phyloP scores from a whole-genome alignment of 176 grass and related monocot species.

The Oryza brachyantha region DNA sequence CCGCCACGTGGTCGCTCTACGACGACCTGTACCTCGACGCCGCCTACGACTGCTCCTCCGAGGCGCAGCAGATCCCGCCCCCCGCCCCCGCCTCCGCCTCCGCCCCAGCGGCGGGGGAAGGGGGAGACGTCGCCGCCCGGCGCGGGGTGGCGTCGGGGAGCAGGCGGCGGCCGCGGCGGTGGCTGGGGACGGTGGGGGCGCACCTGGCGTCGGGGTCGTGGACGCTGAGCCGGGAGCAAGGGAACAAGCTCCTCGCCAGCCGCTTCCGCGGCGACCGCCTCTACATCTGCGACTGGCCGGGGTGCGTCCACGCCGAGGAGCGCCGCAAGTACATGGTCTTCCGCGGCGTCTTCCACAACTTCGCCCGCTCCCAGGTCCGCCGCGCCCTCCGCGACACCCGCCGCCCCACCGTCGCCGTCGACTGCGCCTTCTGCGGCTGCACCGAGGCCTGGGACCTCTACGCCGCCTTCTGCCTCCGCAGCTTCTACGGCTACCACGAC shows the following conservation, averaged over 20 bases:
- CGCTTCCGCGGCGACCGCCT: constrained; percentile 81
- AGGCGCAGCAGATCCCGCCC: constrained; percentile 30
- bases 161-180: constrained; percentile 13
- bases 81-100: background rate
- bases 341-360: constrained; percentile 83
- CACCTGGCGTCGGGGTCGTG: constrained; percentile 76
- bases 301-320: constrained; percentile 79
- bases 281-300: constrained; percentile 94
- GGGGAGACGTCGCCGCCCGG: background rate
- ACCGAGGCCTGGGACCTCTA: constrained; percentile 81
- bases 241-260: constrained; percentile 84
- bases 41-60: constrained; percentile 69
- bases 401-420: constrained; percentile 55
- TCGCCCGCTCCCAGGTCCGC: constrained; percentile 73
- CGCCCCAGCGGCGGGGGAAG: background rate
- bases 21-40: constrained; percentile 91
- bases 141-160: constrained; percentile 36
- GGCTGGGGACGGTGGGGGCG: constrained; percentile 52
- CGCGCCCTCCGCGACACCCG: constrained; percentile 67
- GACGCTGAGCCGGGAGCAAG: constrained; percentile 82
- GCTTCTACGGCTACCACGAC: constrained; percentile 91
- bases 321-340: constrained; percentile 99
- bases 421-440: constrained; percentile 80
- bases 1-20: constrained; percentile 69
- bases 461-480: constrained; percentile 87